phyloP scores from a whole-genome alignment of 345 rosid genomes.

The Salix purpurea region DNA sequence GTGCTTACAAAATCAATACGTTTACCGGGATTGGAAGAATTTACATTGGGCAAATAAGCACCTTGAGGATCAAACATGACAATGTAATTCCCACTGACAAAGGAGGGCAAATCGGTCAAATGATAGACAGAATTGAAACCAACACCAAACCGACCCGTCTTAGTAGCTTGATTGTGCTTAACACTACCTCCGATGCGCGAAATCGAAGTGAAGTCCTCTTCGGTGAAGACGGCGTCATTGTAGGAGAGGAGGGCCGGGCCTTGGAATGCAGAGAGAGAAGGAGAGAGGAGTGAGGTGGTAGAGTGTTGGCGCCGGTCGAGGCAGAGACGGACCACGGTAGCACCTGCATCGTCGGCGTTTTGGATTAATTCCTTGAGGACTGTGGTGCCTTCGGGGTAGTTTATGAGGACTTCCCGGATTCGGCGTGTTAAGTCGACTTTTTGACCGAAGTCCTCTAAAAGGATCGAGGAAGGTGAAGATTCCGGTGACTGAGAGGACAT shows the following conservation, averaged over 20 bases:
- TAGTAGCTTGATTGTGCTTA: conserved; percentile 75
- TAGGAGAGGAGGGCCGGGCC: conserved; percentile 81
- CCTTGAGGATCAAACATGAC: conserved; percentile 94
- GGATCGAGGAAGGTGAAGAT: conserved; percentile 36
- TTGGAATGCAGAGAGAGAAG: conserved; percentile 70
- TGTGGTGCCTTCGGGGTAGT: conserved; percentile 94
- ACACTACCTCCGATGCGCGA: conserved; percentile 85
- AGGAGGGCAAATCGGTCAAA: conserved; percentile 90
- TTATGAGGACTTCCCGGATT: conserved; percentile 86
- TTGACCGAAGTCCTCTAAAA: conserved; percentile 95
- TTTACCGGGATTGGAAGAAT: conserved; percentile 89
- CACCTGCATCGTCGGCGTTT: conserved; percentile 97
- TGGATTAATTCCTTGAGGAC: conserved; percentile 89
- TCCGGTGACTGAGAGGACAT: conserved; percentile 32
- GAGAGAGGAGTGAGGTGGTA: conserved; percentile 53
- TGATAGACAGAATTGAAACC: conserved; percentile 97
- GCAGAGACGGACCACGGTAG: conserved; percentile 74
- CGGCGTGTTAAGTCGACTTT: conserved; percentile 95
- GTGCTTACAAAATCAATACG: conserved; percentile 76
- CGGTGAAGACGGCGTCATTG: conserved; percentile 82
- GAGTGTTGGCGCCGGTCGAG: conserved; percentile 72
- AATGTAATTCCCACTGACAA: conserved; percentile 80
- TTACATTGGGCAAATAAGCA: conserved; percentile 72
- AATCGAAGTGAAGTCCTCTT: conserved; percentile 84
- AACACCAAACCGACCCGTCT: conserved; percentile 94